Evolutionary conservation across 257 asterid species (phyloP), one percentile per base, ranked within the genome.

Genomic region (Datura wrightii): DNA sequence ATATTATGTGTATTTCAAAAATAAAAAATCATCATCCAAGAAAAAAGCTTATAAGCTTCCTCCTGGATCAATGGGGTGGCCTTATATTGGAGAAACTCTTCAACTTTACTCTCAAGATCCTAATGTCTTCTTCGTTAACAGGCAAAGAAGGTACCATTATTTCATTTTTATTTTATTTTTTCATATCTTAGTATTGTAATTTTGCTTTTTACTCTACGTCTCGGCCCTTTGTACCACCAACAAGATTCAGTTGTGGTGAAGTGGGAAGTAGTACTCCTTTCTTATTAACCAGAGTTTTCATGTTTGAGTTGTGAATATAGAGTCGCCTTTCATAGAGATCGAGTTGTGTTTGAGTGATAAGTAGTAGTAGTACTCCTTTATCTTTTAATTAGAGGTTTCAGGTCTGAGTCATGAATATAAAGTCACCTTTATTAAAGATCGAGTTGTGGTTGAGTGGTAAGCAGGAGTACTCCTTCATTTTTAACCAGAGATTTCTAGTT

Each of bases 31-130:
- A 16, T 10, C 65, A 5, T 53, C 84, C 14, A 15, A 83, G 63
- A 78, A 34, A 5, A 89, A 80, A 79, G 53, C 71, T 31, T 52
- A 76, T 52, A 88, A 81, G 79, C 94, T 94, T 82, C 98, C 99
- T 48, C 99, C 99, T 2, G 99, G 99, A 34, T 95, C 99, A 42
- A 86, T 93, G 99, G 99, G 99, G 3, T 93, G 93, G 97, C 98
- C 98, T 53, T 87, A 86, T 85, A 60, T 94, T 31, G 99, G 99
- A 79, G 97, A 95, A 89, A 95, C 99, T 59, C 93, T 92, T 79
- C 94, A 90, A 9, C 94, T 95, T 83, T 95, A 95, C 86, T 89
- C 97, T 82, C 97, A 93, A 87, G 85, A 93, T 78, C 99, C 99
- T 10, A 89, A 88, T 71, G 84, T 87, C 82, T 96, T 96, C 78